Percentiles rank a stretch among this genome's conserved stretches.
phyloP scores from a whole-genome alignment of 148 eudicot genomes.

The Silene uniflora region DNA sequence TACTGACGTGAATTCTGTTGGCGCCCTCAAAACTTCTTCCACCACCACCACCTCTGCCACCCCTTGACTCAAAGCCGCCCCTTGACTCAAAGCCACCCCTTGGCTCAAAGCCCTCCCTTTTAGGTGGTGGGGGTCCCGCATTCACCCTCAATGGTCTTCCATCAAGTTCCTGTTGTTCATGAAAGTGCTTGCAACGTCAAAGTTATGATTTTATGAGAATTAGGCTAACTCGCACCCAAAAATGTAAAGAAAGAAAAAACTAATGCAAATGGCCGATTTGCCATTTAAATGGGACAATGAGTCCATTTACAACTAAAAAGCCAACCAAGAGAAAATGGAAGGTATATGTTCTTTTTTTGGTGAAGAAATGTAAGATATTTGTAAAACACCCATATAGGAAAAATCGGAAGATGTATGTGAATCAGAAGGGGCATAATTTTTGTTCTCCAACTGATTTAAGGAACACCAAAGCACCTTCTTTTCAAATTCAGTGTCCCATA shows the following conservation, averaged over 20 bases:
- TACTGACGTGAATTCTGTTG: constrained; percentile 80
- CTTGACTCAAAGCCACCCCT: background rate
- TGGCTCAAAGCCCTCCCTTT: constrained; percentile 20
- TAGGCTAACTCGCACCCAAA: background rate
- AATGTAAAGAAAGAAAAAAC: background rate
- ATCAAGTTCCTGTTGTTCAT: constrained; percentile 65
- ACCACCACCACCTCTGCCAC: constrained; percentile 22
- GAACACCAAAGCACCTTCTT: too few species aligned
- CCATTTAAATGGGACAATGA: too few species aligned
- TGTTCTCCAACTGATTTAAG: too few species aligned
- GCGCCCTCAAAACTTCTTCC: constrained; percentile 39
- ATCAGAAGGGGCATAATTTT: too few species aligned
- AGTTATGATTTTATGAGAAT: constrained; percentile 1
- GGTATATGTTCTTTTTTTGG: background rate
- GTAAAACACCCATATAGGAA: too few species aligned
- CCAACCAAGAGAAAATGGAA: background rate
- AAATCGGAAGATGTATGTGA: too few species aligned
- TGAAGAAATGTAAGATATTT: background rate
- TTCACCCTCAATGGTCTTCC: constrained; percentile 84
- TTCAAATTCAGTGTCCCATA: too few species aligned
- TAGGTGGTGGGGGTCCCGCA: constrained; percentile 84
- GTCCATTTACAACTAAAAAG: too few species aligned
- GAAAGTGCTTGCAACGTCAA: background rate
- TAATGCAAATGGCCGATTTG: too few species aligned
- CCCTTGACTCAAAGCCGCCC: background rate